A percentile compares a stretch with the other conserved stretches of the same genome.
Evolutionary conservation across 2,329 filamentous ascomycete genomes (phyloP).

Genomic region (Aspergillus transmontanensis): DNA sequence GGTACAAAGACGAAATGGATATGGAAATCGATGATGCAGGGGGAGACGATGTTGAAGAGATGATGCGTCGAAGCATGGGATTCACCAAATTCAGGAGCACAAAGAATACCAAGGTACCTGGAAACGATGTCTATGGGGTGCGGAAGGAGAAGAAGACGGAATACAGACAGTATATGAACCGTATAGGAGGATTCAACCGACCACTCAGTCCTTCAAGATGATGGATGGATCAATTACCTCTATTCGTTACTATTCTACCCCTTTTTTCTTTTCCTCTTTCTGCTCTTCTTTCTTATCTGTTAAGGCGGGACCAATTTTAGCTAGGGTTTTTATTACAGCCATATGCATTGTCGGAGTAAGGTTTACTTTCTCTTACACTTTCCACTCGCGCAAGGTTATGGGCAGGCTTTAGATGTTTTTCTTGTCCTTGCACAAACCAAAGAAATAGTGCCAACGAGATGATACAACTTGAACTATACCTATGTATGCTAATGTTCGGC

Average conservation of each 20-base stretch:
- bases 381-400: not conserved
- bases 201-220: conserved; percentile 50
- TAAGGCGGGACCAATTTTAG: conserved; percentile 19
- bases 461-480: not conserved
- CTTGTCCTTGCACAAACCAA: not conserved
- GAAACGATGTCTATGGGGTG: conserved; percentile 81
- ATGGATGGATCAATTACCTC: conserved; percentile 11
- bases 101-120: conserved; percentile 83
- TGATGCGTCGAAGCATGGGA: conserved; percentile 86
- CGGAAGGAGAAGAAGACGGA: conserved; percentile 91
- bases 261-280: not conserved
- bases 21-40: conserved; percentile 50
- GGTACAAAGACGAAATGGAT: conserved; percentile 38
- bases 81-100: conserved; percentile 85
- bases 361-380: conserved; percentile 14
- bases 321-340: conserved; percentile 3
- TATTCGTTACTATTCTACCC: conserved; percentile 5
- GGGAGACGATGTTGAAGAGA: conserved; percentile 68
- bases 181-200: conserved; percentile 53
- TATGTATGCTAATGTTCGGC: not conserved
- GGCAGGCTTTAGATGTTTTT: not conserved
- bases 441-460: not conserved
- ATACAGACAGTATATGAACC: conserved; percentile 92
- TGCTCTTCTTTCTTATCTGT: not conserved
- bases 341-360: conserved; percentile 36